Evolutionary conservation across 2,329 filamentous ascomycete species (phyloP).

Genomic region (Pleochaeta shiraiana): DNA sequence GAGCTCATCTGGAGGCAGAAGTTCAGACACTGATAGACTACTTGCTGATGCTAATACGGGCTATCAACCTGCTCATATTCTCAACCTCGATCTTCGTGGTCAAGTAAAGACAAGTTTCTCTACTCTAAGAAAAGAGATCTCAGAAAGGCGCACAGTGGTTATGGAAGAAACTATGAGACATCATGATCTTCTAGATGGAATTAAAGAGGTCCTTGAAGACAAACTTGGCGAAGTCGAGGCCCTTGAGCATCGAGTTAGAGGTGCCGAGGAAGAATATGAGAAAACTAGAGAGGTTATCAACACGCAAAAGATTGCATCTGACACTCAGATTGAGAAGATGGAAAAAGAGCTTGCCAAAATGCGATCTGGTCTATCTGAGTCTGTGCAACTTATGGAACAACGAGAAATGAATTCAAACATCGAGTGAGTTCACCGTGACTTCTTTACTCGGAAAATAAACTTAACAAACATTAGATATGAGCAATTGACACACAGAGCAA

Average conservation of each 20-base stretch:
- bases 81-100: slow-evolving; percentile 74
- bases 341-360: slow-evolving; percentile 95
- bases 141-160: slow-evolving; percentile 61
- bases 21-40: slow-evolving; percentile 45
- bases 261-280: slow-evolving; percentile 84
- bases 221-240: slow-evolving; percentile 85
- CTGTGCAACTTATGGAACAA: slow-evolving; percentile 80
- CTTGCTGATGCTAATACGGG: slow-evolving; percentile 64
- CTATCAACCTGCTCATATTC: slow-evolving; percentile 72
- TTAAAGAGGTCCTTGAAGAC: slow-evolving; percentile 94
- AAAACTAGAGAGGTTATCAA: slow-evolving; percentile 72
- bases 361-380: slow-evolving; percentile 63
- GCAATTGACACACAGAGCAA: slow-evolving; percentile 67
- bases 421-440: slow-evolving; percentile 35
- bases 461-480: slow-evolving; percentile 42
- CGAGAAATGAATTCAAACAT: slow-evolving; percentile 93
- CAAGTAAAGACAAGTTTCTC: slow-evolving; percentile 61
- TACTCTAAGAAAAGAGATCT: slow-evolving; percentile 66
- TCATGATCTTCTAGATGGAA: slow-evolving; percentile 78
- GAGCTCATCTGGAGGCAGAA: slow-evolving; percentile 17
- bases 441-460: not conserved
- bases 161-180: slow-evolving; percentile 89
- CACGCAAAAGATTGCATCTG: slow-evolving; percentile 70
- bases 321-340: slow-evolving; percentile 95
- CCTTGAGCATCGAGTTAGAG: slow-evolving; percentile 67